Percentiles rank a stretch among this genome's conserved stretches.
Conservation (phyloP, 2,329 filamentous ascomycete species). For the Pyrenophora tritici-repentis region DNA sequence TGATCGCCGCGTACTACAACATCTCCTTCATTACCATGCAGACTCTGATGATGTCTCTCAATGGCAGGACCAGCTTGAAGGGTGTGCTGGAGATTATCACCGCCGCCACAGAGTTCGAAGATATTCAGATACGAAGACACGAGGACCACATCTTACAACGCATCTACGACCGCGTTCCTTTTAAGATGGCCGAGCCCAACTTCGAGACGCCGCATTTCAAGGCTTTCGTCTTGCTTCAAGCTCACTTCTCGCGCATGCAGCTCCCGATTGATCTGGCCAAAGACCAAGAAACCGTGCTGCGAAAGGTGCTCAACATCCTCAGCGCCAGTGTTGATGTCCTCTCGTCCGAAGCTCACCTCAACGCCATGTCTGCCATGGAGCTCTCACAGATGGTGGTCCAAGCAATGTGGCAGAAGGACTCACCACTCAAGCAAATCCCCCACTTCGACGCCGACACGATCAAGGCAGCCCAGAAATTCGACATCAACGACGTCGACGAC, state of each 20-base stretch:
- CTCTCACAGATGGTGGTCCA: constrained; percentile 99
- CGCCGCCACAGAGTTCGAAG: constrained; percentile 94
- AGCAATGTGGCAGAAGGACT: constrained; percentile 98
- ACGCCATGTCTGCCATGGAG: constrained; percentile 98
- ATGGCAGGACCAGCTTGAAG: constrained; percentile 89
- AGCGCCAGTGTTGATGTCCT: constrained; percentile 94
- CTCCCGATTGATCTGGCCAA: constrained; percentile 93
- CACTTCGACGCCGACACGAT: constrained; percentile 86
- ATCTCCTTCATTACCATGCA: constrained; percentile 99
- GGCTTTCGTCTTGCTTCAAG: constrained; percentile 93
- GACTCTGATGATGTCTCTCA: constrained; percentile 91
- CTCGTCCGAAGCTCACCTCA: constrained; percentile 92
- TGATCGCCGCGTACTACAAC: constrained; percentile 99
- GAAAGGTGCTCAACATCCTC: constrained; percentile 83
- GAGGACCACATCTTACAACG: constrained; percentile 86
- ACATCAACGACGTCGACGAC: constrained; percentile 91
- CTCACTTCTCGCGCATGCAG: constrained; percentile 97
- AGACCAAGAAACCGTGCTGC: constrained; percentile 87
- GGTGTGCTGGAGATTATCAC: constrained; percentile 96
- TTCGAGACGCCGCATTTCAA: constrained; percentile 98
- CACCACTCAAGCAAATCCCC: constrained; percentile 94
- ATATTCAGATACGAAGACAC: constrained; percentile 90
- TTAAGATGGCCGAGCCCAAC: constrained; percentile 86
- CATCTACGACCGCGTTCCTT: constrained; percentile 91
- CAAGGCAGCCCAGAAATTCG: constrained; percentile 78